phyloP scores from a whole-genome alignment of 352 stramenopile genomes.

The Globisporangium apiculatum region DNA sequence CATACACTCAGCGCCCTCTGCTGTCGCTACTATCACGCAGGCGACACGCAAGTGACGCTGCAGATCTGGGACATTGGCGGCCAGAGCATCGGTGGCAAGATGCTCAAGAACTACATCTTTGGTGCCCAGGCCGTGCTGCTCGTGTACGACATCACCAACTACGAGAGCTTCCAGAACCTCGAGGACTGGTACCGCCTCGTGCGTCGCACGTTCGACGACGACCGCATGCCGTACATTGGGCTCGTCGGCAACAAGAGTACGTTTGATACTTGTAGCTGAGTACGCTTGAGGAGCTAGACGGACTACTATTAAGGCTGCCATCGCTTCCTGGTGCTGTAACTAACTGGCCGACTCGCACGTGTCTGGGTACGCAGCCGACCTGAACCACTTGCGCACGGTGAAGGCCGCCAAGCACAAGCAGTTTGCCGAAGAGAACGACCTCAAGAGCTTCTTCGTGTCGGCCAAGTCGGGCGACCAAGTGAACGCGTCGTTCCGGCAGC shows the following conservation, averaged over 20 bases:
- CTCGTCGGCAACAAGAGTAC: slow-evolving; percentile 91
- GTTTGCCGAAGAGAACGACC: slow-evolving; percentile 91
- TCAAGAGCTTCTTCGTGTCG: slow-evolving; percentile 90
- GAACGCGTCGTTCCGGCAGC: slow-evolving; percentile 79
- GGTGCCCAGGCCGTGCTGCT: slow-evolving; percentile 91
- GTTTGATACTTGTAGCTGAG: slow-evolving; percentile 3
- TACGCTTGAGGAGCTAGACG: background rate
- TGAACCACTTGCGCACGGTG: slow-evolving; percentile 89
- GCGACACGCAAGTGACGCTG: slow-evolving; percentile 86
- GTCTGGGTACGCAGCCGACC: slow-evolving; percentile 49
- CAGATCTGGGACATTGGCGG: slow-evolving; percentile 95
- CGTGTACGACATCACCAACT: slow-evolving; percentile 95
- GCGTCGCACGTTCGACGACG: slow-evolving; percentile 76
- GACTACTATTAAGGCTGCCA: too few species aligned
- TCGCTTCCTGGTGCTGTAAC: background rate
- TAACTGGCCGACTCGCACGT: background rate
- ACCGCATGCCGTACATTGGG: slow-evolving; percentile 84
- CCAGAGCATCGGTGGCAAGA: slow-evolving; percentile 84
- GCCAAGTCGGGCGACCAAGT: slow-evolving; percentile 93
- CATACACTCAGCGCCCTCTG: background rate
- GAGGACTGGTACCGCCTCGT: slow-evolving; percentile 94
- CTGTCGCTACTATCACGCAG: slow-evolving; percentile 17
- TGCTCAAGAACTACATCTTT: slow-evolving; percentile 92
- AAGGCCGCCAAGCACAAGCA: slow-evolving; percentile 86
- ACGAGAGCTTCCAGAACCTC: slow-evolving; percentile 93